Evolutionary conservation across 495 filamentous ascomycete genomes (phyloP).

Genomic region (Letharia columbiana): DNA sequence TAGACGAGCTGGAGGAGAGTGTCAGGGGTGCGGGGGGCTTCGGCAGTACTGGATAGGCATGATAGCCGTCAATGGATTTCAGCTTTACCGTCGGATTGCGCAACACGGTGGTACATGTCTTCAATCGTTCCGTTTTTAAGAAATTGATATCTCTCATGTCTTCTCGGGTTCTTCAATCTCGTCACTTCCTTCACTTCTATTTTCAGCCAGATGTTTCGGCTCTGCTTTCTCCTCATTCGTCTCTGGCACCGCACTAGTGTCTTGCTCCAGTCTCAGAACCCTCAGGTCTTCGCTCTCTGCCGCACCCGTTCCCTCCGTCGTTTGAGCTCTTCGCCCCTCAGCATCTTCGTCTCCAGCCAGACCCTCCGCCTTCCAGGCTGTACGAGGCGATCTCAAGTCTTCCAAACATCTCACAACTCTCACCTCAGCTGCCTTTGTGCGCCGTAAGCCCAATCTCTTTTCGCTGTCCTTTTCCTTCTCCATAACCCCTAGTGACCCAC

Average conservation of each 20-base stretch:
- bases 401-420: conserved; percentile 63
- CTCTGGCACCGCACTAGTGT: background rate
- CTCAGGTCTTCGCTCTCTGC: conserved; percentile 2
- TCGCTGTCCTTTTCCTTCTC: conserved; percentile 42
- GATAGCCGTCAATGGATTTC: background rate
- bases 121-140: background rate
- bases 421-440: conserved; percentile 72
- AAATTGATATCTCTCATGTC: background rate
- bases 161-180: background rate
- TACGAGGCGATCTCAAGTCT: conserved; percentile 53
- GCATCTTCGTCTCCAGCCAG: conserved; percentile 29
- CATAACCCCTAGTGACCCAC: conserved; percentile 30
- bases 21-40: conserved; percentile 55
- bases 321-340: background rate
- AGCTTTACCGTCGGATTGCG: background rate
- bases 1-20: conserved; percentile 81
- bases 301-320: background rate
- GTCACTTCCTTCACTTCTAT: background rate
- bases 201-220: background rate
- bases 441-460: conserved; percentile 56
- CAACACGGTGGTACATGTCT: background rate
- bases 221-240: background rate
- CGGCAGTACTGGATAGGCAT: background rate
- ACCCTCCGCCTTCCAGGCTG: conserved; percentile 48
- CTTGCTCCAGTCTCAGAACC: background rate